Evolutionary conservation across 768 basidiomycete genomes (phyloP), one percentile per base, ranked within the genome.

Genomic region (Auricularia sp.): DNA sequence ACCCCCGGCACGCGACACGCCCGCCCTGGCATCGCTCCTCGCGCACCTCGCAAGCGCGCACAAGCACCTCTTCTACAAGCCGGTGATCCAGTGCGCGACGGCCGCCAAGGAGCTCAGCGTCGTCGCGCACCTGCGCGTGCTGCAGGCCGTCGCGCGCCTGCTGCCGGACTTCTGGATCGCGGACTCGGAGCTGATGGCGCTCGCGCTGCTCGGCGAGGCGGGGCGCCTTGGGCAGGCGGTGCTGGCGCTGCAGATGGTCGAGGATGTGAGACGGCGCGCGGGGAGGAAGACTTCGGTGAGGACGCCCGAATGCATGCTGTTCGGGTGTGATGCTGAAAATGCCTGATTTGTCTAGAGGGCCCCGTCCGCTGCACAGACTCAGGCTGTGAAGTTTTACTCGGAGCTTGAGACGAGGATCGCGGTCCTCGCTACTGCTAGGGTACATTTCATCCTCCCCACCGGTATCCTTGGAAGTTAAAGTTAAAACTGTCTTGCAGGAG

Each of bases 151-250:
- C 64, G 77, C 83, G 3, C 79, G 77, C 36, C 82, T 83, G 69
- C 75, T 89, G 16, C 78, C 82, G 2, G 83, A 85, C 66, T 83
- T 86, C 68, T 90, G 87, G 88, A 78, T 79, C 6, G 79, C 81
- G 29, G 85, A 90, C 71, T 77, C 84, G 5, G 89, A 90, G 69
- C 91, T 92, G 89, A 76, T 90, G 69, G 78, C 85, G 3, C 80
- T 90, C 2, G 89, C 86, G 10, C 70, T 90, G 51, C 81, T 87
- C 79, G 83, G 81, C 65, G 83, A 84, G 44, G 59, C 35, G 65
- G 66, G 82, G 29, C 80, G 85, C 24, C 72, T 85, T 16, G 90
- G 90, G 1, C 88, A 90, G 71, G 78, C 80, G 29, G 78, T 85
- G 14, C 69, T 90, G 34, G 67, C 88, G 62, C 67, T 87, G 21